Evolutionary conservation across 75 land plant species (phyloP), one percentile per base, ranked within the genome.

Genomic region (Adiantum capillusveneris): DNA sequence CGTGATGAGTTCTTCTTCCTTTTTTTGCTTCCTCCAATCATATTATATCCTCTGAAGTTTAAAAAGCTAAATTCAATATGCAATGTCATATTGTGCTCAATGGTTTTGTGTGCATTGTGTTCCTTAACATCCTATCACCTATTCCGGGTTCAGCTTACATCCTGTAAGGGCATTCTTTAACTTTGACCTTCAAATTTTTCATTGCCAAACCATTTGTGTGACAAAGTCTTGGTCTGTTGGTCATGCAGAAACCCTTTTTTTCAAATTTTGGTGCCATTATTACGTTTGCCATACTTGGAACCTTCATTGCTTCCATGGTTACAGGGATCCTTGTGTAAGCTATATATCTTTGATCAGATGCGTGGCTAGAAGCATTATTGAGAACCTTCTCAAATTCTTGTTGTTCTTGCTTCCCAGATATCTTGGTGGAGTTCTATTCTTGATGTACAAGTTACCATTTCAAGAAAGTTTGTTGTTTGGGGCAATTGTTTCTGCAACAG

Each of bases 181-280:
- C 1, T 45, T 62, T 30, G n/a, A 20, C 60, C 3, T 63, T 1
- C 25, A 18, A 29, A 29, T 20, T 27, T 21, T 18, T 52, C 13
- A n/a, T 28, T 11, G 21, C 1, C 22, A 22, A 27, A n/a, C 34
- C 0, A 60, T 7, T 37, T 19, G 21, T 50, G 51, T 6, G 28
- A 48, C 65, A 29, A 49, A 43, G 13, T 25, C 52, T 26, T 18
- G 0, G 13, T 70, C 31, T 71, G 69, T 29, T 68, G 3, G 37
- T 34, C 37, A 34, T 53, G 24, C 79, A 93, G 98, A 93, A 93
- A 79, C 98, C 98, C 16, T 93, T 93, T 60, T 93, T 93, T 79
- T 85, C 95, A 58, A 93, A 93, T 58, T 93, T 93, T 75, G 98
- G 98, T 25, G 98, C 98, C 17, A 93, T 93, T 55, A 78, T 82